Evolutionary conservation across 2,329 filamentous ascomycete genomes (phyloP).

Genomic region (Fusarium clavum): DNA sequence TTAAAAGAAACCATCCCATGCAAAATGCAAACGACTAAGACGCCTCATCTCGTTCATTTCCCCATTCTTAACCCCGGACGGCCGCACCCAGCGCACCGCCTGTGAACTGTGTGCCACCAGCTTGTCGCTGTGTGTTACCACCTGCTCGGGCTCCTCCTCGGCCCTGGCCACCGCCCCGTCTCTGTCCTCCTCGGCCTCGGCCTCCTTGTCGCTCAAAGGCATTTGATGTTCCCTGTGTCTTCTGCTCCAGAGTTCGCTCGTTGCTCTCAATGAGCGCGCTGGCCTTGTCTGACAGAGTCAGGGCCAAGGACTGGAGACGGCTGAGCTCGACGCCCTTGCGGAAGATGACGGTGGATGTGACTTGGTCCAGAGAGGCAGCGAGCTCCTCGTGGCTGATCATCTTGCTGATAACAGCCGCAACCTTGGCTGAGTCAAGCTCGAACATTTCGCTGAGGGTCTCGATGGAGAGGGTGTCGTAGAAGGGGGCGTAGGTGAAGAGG

Average conservation of each 20-base stretch:
- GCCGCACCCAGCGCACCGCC: slow-evolving; percentile 81
- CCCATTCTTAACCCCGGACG: slow-evolving; percentile 65
- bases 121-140: slow-evolving; percentile 72
- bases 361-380: slow-evolving; percentile 94
- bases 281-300: slow-evolving; percentile 95
- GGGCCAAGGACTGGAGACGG: slow-evolving; percentile 91
- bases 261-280: slow-evolving; percentile 96
- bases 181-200: slow-evolving; percentile 74
- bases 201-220: slow-evolving; percentile 95
- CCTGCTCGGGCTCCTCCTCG: slow-evolving; percentile 69
- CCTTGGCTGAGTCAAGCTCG: slow-evolving; percentile 90
- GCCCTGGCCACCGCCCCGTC: slow-evolving; percentile 71
- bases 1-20: slow-evolving; percentile 53
- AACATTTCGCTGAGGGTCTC: slow-evolving; percentile 92
- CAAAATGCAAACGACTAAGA: slow-evolving; percentile 51
- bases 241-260: slow-evolving; percentile 95
- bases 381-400: slow-evolving; percentile 99
- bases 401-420: slow-evolving; percentile 94
- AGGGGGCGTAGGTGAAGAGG: slow-evolving; percentile 98
- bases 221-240: slow-evolving; percentile 94
- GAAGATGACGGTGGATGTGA: slow-evolving; percentile 98
- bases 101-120: slow-evolving; percentile 82
- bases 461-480: slow-evolving; percentile 96
- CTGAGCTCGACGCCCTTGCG: slow-evolving; percentile 98
- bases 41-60: slow-evolving; percentile 49